These are phyloP conservation scores for Tetrapisispora namnaoensis DNA, from an alignment of 805 yeast genomes.

Conservation along the genomic window DNA sequence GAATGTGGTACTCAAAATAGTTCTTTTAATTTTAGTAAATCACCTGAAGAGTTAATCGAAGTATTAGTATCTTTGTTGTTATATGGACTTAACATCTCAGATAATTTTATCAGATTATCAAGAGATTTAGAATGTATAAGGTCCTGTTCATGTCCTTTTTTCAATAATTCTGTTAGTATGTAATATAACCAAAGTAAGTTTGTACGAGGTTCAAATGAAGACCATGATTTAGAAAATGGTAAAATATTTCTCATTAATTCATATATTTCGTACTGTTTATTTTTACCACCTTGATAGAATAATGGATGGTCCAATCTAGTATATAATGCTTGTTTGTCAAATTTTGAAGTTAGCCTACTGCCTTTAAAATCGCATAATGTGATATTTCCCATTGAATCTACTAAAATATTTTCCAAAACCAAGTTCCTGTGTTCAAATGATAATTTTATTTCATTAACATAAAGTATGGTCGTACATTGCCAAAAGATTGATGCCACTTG, in stretches of 20 bases:
- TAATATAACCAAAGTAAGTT: conserved; percentile 60
- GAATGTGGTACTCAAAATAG: background rate
- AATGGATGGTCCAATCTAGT: conserved; percentile 57
- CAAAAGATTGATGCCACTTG: conserved; percentile 38
- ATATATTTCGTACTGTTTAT: conserved; percentile 53
- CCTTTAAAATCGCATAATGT: conserved; percentile 51
- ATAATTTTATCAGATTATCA: background rate
- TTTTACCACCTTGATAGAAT: conserved; percentile 51
- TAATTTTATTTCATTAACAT: conserved; percentile 40
- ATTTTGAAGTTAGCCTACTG: conserved; percentile 31
- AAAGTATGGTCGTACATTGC: conserved; percentile 40
- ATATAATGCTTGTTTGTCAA: conserved; percentile 22
- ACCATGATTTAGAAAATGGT: conserved; percentile 19
- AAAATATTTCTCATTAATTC: conserved; percentile 39
- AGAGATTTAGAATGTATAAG: background rate
- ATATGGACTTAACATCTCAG: background rate
- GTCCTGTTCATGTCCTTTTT: background rate
- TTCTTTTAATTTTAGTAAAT: conserved; percentile 1
- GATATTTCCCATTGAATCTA: conserved; percentile 34
- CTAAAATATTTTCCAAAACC: conserved; percentile 54
- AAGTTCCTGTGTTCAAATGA: conserved; percentile 66
- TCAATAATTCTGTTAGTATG: conserved; percentile 16
- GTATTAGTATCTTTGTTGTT: background rate
- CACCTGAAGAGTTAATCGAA: conserved; percentile 1
- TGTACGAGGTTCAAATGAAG: conserved; percentile 32